Base-by-base conservation (phyloP, 129 eudicot species). In the Saussurea involucrata region DNA sequence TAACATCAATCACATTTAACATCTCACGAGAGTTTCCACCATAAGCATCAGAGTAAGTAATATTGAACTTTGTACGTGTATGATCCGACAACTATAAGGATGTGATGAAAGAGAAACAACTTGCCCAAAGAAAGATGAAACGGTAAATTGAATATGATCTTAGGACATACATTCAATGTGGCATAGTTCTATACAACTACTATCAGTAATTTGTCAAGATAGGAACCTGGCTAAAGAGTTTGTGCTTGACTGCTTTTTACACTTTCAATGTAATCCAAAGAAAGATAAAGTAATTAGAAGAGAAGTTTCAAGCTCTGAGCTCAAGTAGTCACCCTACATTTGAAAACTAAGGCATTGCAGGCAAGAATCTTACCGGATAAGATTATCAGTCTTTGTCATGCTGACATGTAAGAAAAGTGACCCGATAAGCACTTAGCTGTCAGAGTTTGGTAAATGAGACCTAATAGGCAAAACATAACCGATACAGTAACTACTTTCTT, bases 71-170 rank as follows among this genome's bases (percentile, higher is more conserved):
- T 64, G n/a, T 65, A 88, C 95, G 88, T 91, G 92, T 64, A 87
- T 88, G 70, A 89, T 92, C 10, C 95, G 87, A 55, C 92, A 88
- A 3, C 97, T 90, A 66, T 91, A 89, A 76, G 92, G 88, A 87
- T 91, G 97, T 10, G 87, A 83, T 12, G 92, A 91, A 31, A 91
- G 85, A 34, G 90, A 37, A 24, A 83, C 92, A 63, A 87, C 95
- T 86, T 91, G 89, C 17, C 94, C 95, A 25, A 86, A 81, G 71
- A 91, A 89, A n/a, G 97, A 77, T 25, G 87, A 84, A 60, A 88
- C 75, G 25, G 90, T 87, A 60, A 88, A 90, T 3, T 85, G 88
- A 33, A 92, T 87, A 18, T 57, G 80, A 75, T 87, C 88, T 76
- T 87, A 90, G 65, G 97, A 92, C 37, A 88, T 82, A 72, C 88